Percentiles rank a stretch among this genome's conserved stretches.
phyloP scores from a whole-genome alignment of 768 basidiomycete species.

The Daedaleopsis nitida region DNA sequence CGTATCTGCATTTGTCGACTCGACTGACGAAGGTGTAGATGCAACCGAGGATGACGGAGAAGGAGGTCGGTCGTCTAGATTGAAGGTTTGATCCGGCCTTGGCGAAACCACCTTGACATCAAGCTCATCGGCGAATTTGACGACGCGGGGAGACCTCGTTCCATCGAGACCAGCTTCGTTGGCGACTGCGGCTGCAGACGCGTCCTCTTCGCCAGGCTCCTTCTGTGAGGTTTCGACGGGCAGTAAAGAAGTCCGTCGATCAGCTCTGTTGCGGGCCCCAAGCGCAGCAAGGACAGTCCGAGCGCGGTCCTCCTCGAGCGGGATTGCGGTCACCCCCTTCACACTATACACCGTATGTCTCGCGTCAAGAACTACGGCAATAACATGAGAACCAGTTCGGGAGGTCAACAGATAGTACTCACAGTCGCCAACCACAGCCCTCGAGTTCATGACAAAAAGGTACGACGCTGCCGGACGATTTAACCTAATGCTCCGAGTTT shows the following conservation, averaged over 20 bases:
- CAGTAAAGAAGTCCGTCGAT: slow-evolving; percentile 50
- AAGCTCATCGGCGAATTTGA: slow-evolving; percentile 55
- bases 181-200: background rate
- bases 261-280: slow-evolving; percentile 47
- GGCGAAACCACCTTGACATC: slow-evolving; percentile 50
- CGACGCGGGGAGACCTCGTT: slow-evolving; percentile 43
- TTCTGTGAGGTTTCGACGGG: slow-evolving; percentile 17
- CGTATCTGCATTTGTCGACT: slow-evolving; percentile 43
- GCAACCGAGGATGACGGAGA: slow-evolving; percentile 34
- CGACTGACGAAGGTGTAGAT: slow-evolving; percentile 57
- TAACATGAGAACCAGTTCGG: background rate
- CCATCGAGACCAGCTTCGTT: slow-evolving; percentile 13
- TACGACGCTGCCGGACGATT: slow-evolving; percentile 58
- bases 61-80: slow-evolving; percentile 18
- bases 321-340: slow-evolving; percentile 71
- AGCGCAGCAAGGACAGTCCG: slow-evolving; percentile 52
- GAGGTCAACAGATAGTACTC: slow-evolving; percentile 33
- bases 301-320: slow-evolving; percentile 68
- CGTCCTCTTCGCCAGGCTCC: background rate
- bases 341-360: slow-evolving; percentile 65
- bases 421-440: slow-evolving; percentile 66
- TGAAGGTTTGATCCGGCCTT: slow-evolving; percentile 23
- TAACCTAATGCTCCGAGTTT: background rate
- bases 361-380: slow-evolving; percentile 59
- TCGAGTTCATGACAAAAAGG: slow-evolving; percentile 70